Evolutionary conservation across 2,329 filamentous ascomycete species (phyloP).

Genomic region (Venturiaceae sp.): DNA sequence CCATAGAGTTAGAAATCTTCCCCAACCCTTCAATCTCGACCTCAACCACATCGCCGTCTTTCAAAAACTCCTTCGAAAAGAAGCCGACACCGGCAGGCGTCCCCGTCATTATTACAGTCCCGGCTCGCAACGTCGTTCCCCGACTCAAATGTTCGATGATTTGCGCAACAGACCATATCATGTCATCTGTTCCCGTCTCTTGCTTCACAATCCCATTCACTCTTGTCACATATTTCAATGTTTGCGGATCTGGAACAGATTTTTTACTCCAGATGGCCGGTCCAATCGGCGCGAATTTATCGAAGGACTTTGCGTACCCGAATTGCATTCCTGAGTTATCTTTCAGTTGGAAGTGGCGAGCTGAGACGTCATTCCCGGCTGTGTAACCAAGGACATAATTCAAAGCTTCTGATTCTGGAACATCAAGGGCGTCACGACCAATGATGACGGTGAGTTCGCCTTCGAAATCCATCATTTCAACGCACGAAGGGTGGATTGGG

Average conservation of each 20-base stretch:
- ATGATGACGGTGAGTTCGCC: too few relatives aligned
- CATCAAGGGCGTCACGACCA: too few relatives aligned
- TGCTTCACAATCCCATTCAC: constrained; percentile 36
- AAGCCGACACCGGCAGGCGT: constrained; percentile 31
- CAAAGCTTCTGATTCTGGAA: constrained; percentile 50
- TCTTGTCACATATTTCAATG: constrained; percentile 24
- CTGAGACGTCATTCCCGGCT: constrained; percentile 68
- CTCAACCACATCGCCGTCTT: constrained; percentile 61
- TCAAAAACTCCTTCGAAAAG: constrained; percentile 48
- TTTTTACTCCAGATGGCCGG: constrained; percentile 24
- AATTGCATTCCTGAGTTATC: constrained; percentile 17
- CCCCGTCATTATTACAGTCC: constrained; percentile 41
- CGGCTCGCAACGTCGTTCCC: constrained; percentile 35
- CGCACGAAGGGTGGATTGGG: neutral
- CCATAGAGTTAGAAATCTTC: neutral
- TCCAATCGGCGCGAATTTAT: constrained; percentile 34
- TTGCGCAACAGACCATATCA: constrained; percentile 33
- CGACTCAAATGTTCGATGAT: constrained; percentile 34
- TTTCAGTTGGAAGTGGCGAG: constrained; percentile 51
- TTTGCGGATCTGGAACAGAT: constrained; percentile 23
- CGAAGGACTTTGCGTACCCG: constrained; percentile 33
- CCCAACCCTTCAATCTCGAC: constrained; percentile 46
- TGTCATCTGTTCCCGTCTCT: constrained; percentile 31
- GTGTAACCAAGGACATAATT: constrained; percentile 65
- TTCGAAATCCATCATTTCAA: too few relatives aligned